phyloP scores from a whole-genome alignment of 2,329 filamentous ascomycete genomes.

The Fusarium guadeloupense region DNA sequence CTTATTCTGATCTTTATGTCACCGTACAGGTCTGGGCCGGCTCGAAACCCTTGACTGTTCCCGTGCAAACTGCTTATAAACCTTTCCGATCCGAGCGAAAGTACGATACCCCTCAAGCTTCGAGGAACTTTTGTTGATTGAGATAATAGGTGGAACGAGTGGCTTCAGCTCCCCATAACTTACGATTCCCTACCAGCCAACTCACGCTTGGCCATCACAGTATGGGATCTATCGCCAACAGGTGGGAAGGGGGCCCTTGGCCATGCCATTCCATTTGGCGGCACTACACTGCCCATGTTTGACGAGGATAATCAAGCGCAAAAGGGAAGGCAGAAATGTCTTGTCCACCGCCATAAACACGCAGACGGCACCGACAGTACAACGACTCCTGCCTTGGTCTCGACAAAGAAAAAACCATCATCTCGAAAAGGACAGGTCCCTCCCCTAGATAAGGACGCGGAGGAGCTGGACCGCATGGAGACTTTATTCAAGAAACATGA shows the following conservation, averaged over 20 bases:
- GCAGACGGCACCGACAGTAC: slow-evolving; percentile 87
- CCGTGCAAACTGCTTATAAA: slow-evolving; percentile 92
- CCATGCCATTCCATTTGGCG: slow-evolving; percentile 90
- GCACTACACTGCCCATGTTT: slow-evolving; percentile 91
- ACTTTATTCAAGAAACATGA: slow-evolving; percentile 96
- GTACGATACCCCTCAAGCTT: slow-evolving; percentile 47
- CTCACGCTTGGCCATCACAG: slow-evolving; percentile 86
- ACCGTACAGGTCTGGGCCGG: slow-evolving; percentile 95
- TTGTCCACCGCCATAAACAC: slow-evolving; percentile 80
- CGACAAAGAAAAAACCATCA: slow-evolving; percentile 63
- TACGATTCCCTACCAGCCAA: slow-evolving; percentile 85
- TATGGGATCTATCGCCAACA: slow-evolving; percentile 92
- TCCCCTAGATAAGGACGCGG: slow-evolving; percentile 72
- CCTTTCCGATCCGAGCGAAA: slow-evolving; percentile 80
- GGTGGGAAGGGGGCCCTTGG: slow-evolving; percentile 74
- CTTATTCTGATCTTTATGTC: slow-evolving; percentile 88
- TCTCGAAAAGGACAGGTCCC: slow-evolving; percentile 60
- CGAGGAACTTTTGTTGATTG: slow-evolving; percentile 13
- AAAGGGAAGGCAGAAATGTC: slow-evolving; percentile 92
- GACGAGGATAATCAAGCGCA: slow-evolving; percentile 90
- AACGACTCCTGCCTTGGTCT: slow-evolving; percentile 75
- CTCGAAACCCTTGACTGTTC: slow-evolving; percentile 92
- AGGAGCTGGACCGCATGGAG: slow-evolving; percentile 90
- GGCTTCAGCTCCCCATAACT: slow-evolving; percentile 86
- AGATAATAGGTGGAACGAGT: slow-evolving; percentile 84